phyloP scores from a whole-genome alignment of 2,329 filamentous ascomycete species.

The Cercospora sp. region DNA sequence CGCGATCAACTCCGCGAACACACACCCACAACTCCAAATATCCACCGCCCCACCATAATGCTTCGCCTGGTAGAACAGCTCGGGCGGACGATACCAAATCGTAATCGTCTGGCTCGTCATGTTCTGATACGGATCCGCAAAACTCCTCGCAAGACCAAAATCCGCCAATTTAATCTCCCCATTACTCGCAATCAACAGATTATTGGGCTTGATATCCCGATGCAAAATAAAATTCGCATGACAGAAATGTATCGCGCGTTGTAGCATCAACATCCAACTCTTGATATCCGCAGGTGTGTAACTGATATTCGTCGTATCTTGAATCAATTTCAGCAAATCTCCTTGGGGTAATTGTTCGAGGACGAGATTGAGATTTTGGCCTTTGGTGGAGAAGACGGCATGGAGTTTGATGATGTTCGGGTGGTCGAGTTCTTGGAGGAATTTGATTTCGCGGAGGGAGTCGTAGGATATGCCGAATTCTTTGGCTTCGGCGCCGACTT shows the following conservation, averaged over 20 bases:
- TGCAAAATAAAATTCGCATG: conserved; percentile 93
- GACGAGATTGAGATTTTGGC: conserved; percentile 94
- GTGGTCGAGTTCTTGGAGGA: conserved; percentile 89
- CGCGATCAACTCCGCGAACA: conserved; percentile 87
- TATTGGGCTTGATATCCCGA: conserved; percentile 98
- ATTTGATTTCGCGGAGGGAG: conserved; percentile 92
- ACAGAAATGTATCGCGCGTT: conserved; percentile 90
- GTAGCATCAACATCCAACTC: conserved; percentile 98
- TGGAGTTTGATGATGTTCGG: conserved; percentile 93
- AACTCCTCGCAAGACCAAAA: conserved; percentile 89
- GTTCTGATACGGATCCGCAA: conserved; percentile 76
- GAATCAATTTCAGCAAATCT: conserved; percentile 91
- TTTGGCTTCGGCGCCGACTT: conserved; percentile 78
- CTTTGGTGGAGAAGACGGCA: conserved; percentile 91
- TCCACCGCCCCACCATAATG: conserved; percentile 92
- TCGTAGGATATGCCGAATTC: conserved; percentile 87
- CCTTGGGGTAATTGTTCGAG: conserved; percentile 92
- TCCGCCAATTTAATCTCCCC: conserved; percentile 94
- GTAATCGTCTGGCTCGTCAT: conserved; percentile 98
- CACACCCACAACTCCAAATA: conserved; percentile 88
- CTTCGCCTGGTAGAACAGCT: conserved; percentile 85
- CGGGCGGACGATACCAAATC: conserved; percentile 92
- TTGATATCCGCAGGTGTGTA: conserved; percentile 93
- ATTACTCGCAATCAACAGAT: conserved; percentile 88
- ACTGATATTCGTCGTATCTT: conserved; percentile 72